Evolutionary conservation across 257 asterid genomes (phyloP).

Genomic region (Plantago elongata): DNA sequence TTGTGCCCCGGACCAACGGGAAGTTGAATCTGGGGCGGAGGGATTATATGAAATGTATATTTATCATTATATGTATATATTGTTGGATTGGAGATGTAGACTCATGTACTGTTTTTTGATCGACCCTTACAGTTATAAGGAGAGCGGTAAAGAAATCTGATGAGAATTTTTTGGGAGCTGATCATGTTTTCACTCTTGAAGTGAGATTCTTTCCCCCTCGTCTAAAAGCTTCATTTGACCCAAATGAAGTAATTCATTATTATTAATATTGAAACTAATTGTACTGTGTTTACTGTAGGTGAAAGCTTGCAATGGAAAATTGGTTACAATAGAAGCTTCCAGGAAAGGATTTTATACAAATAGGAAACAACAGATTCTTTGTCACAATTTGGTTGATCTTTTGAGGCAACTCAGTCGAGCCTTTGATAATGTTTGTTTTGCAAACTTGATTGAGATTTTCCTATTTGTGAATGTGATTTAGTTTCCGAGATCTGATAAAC

Average conservation of each 20-base stretch:
- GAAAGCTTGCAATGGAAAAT: conserved; percentile 83
- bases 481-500: conserved; percentile 23
- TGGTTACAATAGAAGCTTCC: conserved; percentile 64
- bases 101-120: conserved; percentile 10
- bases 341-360: conserved; percentile 68
- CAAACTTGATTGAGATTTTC: conserved; percentile 16
- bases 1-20: too few species aligned
- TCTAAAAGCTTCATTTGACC: conserved; percentile 2
- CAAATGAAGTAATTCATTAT: neutral
- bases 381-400: conserved; percentile 90
- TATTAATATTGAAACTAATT: conserved; percentile 15
- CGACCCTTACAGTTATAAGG: conserved; percentile 58
- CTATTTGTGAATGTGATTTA: conserved; percentile 5
- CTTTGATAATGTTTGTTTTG: conserved; percentile 71
- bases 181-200: conserved; percentile 78
- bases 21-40: too few species aligned
- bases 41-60: too few species aligned
- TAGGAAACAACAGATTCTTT: conserved; percentile 77
- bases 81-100: conserved; percentile 9
- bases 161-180: conserved; percentile 41
- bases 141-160: conserved; percentile 41
- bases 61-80: neutral
- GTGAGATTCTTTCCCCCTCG: conserved; percentile 33
- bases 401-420: conserved; percentile 90
- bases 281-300: conserved; percentile 46